Evolutionary conservation across 1,284 basidiomycete species (phyloP), one percentile per base, ranked within the genome.

Genomic region (Neolentinus lepideus): DNA sequence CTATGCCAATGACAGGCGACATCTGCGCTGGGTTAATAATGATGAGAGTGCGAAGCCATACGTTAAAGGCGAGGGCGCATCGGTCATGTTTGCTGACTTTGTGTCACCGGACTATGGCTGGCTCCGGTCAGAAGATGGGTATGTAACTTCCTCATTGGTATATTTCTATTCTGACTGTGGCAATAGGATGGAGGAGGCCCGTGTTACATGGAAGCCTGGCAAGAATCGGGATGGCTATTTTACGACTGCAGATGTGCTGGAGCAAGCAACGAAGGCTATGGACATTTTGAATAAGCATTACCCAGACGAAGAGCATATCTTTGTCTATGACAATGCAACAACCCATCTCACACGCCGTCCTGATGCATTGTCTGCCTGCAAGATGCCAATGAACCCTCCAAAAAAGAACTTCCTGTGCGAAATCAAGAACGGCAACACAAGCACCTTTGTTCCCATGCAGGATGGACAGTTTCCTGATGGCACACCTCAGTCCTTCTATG

Each of bases 31-130:
- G 68, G 59, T 61, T 6, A 59, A 61, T 26, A 54, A 54, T 11
- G 21, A 22, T 2, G 60, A 58, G 50, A 59, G 46, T 6, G 53
- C 62, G 12, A 38, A 43, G 12, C 64, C 63, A 29, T 48, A 55
- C 21, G 48, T 58, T 2, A 71, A 71, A 53, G 67, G 69, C 0
- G 64, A 69, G 45, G 69, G 69, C 0, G 51, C 48, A 11, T 64
- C 67, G 6, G 51, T 74, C 11, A 80, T 78, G 75, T 66, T 76
- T 8, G 66, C 72, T 0, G 68, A 78, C 51, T 77, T 75, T 55
- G 60, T 79, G 8, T 77, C 75, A 0, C 64, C 70, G 1, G 72
- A 78, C 29, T 75, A 67, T 62, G 71, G 74, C 0, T 77, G 66
- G 64, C 64, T 76, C 1, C 60, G 53, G 29, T 31, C 29, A 6